Base-by-base conservation (phyloP, 768 basidiomycete species). In the Leccinum imitatum region DNA sequence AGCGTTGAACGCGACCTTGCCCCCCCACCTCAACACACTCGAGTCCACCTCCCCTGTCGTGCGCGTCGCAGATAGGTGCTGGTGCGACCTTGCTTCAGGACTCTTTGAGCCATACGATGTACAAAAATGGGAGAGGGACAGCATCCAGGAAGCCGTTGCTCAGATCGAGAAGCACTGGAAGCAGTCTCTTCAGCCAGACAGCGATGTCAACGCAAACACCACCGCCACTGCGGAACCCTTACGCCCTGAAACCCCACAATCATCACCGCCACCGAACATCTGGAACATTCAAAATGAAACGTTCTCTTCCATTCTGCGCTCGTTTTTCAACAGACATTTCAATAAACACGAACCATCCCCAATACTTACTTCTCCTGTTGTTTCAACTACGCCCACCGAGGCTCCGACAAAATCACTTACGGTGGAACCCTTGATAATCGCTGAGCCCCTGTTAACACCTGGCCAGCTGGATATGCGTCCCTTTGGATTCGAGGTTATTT, bases 41-140 rank as follows among this genome's bases (percentile, higher is more conserved):
- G 61, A 73, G 14, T 59, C 82, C 11, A 63, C 83, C 5, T 87
- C 87, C 0, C 73, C 80, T 2, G 80, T 84, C 50, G 84, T 93
- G 53, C 84, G 82, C 27, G 80, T 90, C 3, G 79, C 82, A 4
- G 92, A 93, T 65, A 84, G 91, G 50, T 94, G 92, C 69, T 94
- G 92, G 92, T 93, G 91, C 64, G 91, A 93, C 67, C 77, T 92
- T 60, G 82, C 85, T 19, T 75, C 77, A 17, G 80, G 81, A 14
- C 77, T 91, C 60, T 94, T 93, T 65, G 85, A 89, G 62, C 87
- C 90, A 7, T 92, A 86, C 74, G 87, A 93, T 63, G 77, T 87
- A 51, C 83, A 88, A 33, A 79, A 79, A 51, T 94, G 91, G 91
- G 91, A 93, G 69, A 72, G 74, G 62, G 71, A 80, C 58, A 90